Evolutionary conservation across 1,284 basidiomycete species (phyloP).

Genomic region (Ustilago shanxiensis): DNA sequence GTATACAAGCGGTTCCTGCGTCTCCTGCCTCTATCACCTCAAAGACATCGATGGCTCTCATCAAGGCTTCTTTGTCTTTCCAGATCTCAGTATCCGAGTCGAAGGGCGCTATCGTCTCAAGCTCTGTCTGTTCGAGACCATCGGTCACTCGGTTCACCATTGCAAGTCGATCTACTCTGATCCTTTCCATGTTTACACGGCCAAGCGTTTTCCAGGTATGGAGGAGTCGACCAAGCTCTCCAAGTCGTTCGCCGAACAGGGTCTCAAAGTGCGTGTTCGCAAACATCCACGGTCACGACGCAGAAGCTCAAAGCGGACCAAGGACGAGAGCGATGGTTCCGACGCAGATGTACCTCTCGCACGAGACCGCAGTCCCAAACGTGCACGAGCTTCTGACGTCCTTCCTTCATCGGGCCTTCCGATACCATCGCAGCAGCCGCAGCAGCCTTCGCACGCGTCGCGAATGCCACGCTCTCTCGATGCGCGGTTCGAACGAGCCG

Average conservation of each 20-base stretch:
- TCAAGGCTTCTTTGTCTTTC: constrained; percentile 76
- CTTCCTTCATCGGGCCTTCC: constrained; percentile 27
- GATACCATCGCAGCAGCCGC: constrained; percentile 10
- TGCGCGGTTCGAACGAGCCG: constrained; percentile 24
- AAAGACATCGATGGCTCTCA: constrained; percentile 85
- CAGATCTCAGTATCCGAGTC: constrained; percentile 74
- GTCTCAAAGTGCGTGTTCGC: constrained; percentile 67
- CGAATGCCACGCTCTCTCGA: constrained; percentile 26
- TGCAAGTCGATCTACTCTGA: constrained; percentile 66
- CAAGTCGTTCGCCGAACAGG: constrained; percentile 64
- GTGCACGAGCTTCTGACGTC: constrained; percentile 30
- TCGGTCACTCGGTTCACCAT: constrained; percentile 73
- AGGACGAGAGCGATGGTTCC: constrained; percentile 50
- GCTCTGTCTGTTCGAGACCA: constrained; percentile 85
- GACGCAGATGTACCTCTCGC: constrained; percentile 26
- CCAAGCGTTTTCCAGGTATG: constrained; percentile 67
- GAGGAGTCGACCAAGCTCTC: constrained; percentile 64
- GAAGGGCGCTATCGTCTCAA: constrained; percentile 90
- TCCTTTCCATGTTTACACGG: constrained; percentile 65
- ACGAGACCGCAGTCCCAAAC: constrained; percentile 36
- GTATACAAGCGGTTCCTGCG: constrained; percentile 88
- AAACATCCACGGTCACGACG: constrained; percentile 60
- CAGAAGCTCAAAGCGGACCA: constrained; percentile 39
- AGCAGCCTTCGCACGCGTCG: constrained; percentile 11
- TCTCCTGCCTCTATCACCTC: constrained; percentile 92